These are phyloP conservation scores for Phyllachora maydis DNA, from an alignment of 2,329 filamentous ascomycete species.

Conservation along the genomic window DNA sequence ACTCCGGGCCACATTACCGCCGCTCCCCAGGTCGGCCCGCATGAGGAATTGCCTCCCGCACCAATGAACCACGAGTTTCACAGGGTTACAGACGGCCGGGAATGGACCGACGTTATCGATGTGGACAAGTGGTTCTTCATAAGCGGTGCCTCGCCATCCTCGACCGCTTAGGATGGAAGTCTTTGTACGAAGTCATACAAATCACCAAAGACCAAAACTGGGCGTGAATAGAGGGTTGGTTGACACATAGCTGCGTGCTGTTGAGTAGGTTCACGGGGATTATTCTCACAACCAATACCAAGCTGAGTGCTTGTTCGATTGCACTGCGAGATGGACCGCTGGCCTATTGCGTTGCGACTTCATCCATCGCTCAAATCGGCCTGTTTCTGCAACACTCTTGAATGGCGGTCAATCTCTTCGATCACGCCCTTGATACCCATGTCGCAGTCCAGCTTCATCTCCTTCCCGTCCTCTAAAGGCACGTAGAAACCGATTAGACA, in stretches of 20 bases:
- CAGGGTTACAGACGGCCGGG: too few relatives aligned
- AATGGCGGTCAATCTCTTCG: slow-evolving; percentile 81
- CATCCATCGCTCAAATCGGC: slow-evolving; percentile 45
- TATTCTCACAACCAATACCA: not conserved
- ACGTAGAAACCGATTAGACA: too few relatives aligned
- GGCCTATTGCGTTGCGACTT: too few relatives aligned
- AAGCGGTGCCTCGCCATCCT: slow-evolving; percentile 85
- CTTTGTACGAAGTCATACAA: too few relatives aligned
- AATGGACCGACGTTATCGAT: too few relatives aligned
- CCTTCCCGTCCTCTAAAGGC: slow-evolving; percentile 67
- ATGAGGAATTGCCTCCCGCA: slow-evolving; percentile 64
- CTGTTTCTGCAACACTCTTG: slow-evolving; percentile 59
- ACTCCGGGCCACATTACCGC: slow-evolving; percentile 53
- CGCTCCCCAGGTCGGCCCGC: slow-evolving; percentile 50
- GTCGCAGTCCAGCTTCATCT: slow-evolving; percentile 63
- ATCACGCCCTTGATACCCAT: slow-evolving; percentile 71
- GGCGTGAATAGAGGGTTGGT: too few relatives aligned
- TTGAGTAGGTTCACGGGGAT: too few relatives aligned
- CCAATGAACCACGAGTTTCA: slow-evolving; percentile 92
- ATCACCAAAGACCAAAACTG: too few relatives aligned
- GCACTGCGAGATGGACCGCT: too few relatives aligned
- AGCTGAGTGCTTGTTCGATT: not conserved
- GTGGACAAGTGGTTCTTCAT: slow-evolving; percentile 99
- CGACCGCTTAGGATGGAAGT: slow-evolving; percentile 35
- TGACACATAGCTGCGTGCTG: too few relatives aligned